A percentile compares a stretch with the other conserved stretches of the same genome.
phyloP scores from a whole-genome alignment of 2,329 filamentous ascomycete species.

The Penicillium capsulatum region DNA sequence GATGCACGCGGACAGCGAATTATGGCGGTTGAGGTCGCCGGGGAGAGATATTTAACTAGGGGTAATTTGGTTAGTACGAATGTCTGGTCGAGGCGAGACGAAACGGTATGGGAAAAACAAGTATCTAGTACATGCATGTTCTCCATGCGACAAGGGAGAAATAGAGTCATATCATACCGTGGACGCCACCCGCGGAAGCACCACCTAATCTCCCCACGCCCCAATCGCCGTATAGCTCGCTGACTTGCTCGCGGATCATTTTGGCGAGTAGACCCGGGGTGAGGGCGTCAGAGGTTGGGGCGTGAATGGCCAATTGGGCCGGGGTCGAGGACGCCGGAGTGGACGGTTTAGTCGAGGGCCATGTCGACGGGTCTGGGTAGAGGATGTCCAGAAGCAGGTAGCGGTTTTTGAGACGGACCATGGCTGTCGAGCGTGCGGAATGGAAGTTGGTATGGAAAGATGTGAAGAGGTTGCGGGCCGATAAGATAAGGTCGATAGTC shows the following conservation, averaged over 20 bases:
- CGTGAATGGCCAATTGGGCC: conserved; percentile 66
- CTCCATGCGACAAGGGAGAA: no score
- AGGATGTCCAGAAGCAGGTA: conserved; percentile 94
- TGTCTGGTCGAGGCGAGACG: no score
- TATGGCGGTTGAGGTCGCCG: conserved; percentile 91
- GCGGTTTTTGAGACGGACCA: conserved; percentile 95
- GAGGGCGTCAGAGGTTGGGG: conserved; percentile 70
- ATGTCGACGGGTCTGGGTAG: conserved; percentile 60
- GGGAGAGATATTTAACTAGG: conserved; percentile 84
- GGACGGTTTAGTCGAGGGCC: conserved; percentile 36
- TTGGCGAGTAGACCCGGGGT: conserved; percentile 62
- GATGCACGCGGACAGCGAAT: conserved; percentile 76
- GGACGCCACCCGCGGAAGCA: conserved; percentile 63
- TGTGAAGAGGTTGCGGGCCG: not conserved
- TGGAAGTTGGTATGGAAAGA: not conserved
- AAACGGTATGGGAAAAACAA: no score
- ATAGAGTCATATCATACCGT: no score
- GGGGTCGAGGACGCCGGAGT: conserved; percentile 40
- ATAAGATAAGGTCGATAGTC: conserved; percentile 2
- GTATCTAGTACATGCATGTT: no score
- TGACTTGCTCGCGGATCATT: conserved; percentile 66
- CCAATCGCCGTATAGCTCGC: conserved; percentile 79
- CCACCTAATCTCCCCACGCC: conserved; percentile 60
- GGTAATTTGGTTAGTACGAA: conserved; percentile 1
- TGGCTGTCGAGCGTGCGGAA: conserved; percentile 38